Conservation (phyloP, 2,329 filamentous ascomycete species). For the Colletotrichum gloeosporioides region DNA sequence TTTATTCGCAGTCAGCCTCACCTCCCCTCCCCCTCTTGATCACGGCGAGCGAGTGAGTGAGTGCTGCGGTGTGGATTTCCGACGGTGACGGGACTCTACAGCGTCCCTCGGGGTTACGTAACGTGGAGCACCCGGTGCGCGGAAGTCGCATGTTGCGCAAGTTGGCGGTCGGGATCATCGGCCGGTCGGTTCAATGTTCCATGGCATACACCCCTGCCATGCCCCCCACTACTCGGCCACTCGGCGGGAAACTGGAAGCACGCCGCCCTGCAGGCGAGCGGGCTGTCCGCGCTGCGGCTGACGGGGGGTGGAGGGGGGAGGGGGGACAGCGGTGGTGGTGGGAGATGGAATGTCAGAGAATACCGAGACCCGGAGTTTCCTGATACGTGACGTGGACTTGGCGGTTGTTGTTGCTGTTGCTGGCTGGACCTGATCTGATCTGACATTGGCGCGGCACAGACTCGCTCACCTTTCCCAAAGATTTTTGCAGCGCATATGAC, state of each 20-base stretch:
- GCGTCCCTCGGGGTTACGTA: not conserved
- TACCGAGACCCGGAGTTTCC: constrained; percentile 13
- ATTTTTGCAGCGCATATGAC: not conserved
- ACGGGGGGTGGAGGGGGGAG: not conserved
- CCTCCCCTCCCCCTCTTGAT: not conserved
- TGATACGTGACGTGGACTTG: constrained; percentile 1
- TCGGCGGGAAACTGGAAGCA: not conserved
- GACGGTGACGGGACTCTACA: not conserved
- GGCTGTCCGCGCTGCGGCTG: not conserved
- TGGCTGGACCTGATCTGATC: not conserved
- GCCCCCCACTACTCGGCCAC: not conserved
- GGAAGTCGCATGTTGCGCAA: not conserved
- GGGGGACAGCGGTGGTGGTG: not conserved
- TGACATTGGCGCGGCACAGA: constrained; percentile 12
- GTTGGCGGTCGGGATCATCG: not conserved
- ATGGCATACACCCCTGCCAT: not conserved
- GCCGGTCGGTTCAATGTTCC: constrained; percentile 18
- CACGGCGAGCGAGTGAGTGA: not conserved
- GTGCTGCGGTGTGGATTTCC: not conserved
- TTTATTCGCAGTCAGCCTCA: not conserved
- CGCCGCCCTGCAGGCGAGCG: not conserved
- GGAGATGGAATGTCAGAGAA: constrained; percentile 15
- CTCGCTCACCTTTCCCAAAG: not conserved
- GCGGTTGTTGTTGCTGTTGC: not conserved
- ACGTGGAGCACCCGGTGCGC: not conserved